These are phyloP conservation scores for Citrus sinensis DNA, from an alignment of 345 rosid genomes.

Conservation along the genomic window DNA sequence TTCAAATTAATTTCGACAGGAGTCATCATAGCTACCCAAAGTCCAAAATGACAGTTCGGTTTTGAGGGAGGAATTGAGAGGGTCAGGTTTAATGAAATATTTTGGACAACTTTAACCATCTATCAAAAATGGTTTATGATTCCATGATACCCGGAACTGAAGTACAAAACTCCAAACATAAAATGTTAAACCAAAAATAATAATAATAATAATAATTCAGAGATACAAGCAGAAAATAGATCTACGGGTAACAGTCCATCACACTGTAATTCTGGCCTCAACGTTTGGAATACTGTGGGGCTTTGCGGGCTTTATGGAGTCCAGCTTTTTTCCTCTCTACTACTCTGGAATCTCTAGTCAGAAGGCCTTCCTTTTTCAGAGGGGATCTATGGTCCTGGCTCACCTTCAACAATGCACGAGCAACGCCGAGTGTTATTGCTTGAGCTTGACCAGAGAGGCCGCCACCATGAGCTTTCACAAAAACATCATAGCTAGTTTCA, in stretches of 20 bases:
- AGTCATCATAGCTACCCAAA: background rate
- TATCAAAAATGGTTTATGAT: background rate
- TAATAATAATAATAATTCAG: background rate
- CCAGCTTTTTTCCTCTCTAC: conserved; percentile 97
- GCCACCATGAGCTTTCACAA: conserved; percentile 93
- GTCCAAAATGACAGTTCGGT: background rate
- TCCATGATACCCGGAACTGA: background rate
- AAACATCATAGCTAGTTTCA: conserved; percentile 76
- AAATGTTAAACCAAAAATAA: too few relatives aligned
- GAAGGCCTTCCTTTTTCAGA: conserved; percentile 73
- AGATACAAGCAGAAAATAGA: background rate
- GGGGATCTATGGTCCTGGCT: conserved; percentile 69
- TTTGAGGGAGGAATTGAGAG: background rate
- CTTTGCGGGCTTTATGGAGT: conserved; percentile 95
- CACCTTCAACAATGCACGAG: conserved; percentile 85
- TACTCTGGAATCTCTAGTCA: conserved; percentile 82
- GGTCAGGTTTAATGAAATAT: background rate
- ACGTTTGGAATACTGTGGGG: conserved; percentile 91
- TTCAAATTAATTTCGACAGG: background rate
- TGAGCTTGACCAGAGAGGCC: conserved; percentile 98
- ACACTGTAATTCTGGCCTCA: conserved; percentile 23
- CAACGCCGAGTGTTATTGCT: conserved; percentile 84
- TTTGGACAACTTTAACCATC: background rate
- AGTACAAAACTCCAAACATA: background rate
- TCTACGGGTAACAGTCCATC: background rate